A percentile compares a stretch with the other conserved stretches of the same genome.
These are phyloP conservation scores for Cladosporium sp. DNA, from an alignment of 2,329 filamentous ascomycete genomes.

Conservation along the genomic window DNA sequence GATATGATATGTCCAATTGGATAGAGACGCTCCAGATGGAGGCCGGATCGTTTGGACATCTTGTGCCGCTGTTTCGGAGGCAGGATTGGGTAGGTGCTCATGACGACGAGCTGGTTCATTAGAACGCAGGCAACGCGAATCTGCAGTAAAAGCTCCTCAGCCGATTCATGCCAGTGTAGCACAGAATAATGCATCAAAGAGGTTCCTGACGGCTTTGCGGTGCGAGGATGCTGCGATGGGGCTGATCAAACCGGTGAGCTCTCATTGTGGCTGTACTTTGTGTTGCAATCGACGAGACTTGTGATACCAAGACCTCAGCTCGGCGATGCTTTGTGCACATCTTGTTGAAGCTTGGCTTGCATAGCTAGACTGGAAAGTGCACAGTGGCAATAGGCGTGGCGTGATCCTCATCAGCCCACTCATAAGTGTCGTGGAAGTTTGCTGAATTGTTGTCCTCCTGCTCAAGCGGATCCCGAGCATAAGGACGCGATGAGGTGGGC, in stretches of 20 bases:
- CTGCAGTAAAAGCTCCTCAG: too few species aligned
- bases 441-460: background rate
- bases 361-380: background rate
- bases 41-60: too few species aligned
- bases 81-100: too few species aligned
- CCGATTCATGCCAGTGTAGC: background rate
- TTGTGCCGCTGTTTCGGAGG: too few species aligned
- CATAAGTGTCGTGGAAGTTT: background rate
- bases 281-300: background rate
- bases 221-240: background rate
- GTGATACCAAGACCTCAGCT: background rate
- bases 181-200: background rate
- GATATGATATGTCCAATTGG: too few species aligned
- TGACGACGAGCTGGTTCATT: too few species aligned
- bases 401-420: background rate
- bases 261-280: background rate
- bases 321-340: background rate
- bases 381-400: background rate
- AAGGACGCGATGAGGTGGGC: background rate
- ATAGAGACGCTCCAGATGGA: too few species aligned
- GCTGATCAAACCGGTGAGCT: background rate
- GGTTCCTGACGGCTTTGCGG: background rate
- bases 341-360: background rate
- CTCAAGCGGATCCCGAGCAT: background rate
- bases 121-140: too few species aligned